Evolutionary conservation across 352 stramenopile genomes (phyloP).

Genomic region (Thalassiosira exigua): DNA sequence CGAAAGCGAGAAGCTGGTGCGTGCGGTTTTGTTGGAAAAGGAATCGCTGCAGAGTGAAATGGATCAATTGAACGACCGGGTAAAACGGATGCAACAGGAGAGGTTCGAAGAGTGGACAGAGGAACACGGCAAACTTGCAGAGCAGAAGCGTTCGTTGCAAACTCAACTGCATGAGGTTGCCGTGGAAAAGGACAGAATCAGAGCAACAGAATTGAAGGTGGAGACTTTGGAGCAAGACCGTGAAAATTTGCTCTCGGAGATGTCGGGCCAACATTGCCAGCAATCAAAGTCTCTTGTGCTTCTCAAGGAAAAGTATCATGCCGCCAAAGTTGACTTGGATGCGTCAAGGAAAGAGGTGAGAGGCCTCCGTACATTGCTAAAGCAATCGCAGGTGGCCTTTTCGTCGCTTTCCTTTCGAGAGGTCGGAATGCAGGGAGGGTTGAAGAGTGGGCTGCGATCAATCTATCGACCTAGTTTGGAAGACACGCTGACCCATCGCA

Average conservation of each 20-base stretch:
- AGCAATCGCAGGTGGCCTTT: slow-evolving; percentile 49
- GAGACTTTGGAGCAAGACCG: slow-evolving; percentile 27
- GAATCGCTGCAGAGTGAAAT: slow-evolving; percentile 45
- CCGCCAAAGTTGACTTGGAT: slow-evolving; percentile 23
- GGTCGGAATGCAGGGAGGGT: no score
- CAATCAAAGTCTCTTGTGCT: slow-evolving; percentile 1
- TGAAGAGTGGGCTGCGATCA: no score
- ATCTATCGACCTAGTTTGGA: no score
- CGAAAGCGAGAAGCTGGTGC: slow-evolving; percentile 17
- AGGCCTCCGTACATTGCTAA: slow-evolving; percentile 43
- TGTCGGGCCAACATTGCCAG: slow-evolving; percentile 5
- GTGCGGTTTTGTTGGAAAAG: slow-evolving; percentile 33
- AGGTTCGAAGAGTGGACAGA: slow-evolving; percentile 41
- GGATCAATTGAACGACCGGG: slow-evolving; percentile 28
- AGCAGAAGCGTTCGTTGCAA: slow-evolving; percentile 37
- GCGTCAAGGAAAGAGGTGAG: slow-evolving; percentile 36
- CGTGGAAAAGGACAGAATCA: slow-evolving; percentile 33
- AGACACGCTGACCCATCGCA: no score
- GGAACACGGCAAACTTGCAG: slow-evolving; percentile 41
- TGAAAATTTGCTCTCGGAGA: slow-evolving; percentile 17
- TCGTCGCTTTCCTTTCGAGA: slow-evolving; percentile 53
- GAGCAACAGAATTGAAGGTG: slow-evolving; percentile 32
- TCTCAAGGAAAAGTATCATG: slow-evolving; percentile 14
- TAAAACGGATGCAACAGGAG: slow-evolving; percentile 45
- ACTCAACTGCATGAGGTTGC: slow-evolving; percentile 24